These are phyloP conservation scores for Haematococcus sp. DNA, from an alignment of 139 green algal species.

Conservation along the genomic window DNA sequence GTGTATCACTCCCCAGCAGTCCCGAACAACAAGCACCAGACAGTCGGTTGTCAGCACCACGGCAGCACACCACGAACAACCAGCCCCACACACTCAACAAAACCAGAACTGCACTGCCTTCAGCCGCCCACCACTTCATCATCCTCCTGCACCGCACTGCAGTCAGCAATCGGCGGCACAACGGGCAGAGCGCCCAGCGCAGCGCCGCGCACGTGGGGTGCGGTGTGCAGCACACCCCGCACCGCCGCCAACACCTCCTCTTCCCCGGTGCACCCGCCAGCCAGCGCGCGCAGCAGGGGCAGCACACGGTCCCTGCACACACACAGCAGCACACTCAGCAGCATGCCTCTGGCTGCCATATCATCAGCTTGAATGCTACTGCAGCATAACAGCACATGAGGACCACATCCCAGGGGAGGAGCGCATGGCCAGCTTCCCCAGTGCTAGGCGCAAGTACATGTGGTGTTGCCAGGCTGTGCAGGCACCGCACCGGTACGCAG, in stretches of 20 bases:
- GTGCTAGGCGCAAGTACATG: no score
- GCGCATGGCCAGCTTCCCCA: no score
- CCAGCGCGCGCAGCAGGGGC: slow-evolving; percentile 68
- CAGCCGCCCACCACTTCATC: slow-evolving; percentile 5
- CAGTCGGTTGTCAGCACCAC: not conserved
- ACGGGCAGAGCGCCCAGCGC: slow-evolving; percentile 59
- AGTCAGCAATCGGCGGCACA: slow-evolving; percentile 48
- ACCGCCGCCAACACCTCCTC: slow-evolving; percentile 59
- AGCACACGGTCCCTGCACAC: slow-evolving; percentile 64
- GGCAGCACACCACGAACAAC: not conserved
- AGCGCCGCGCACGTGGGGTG: slow-evolving; percentile 52
- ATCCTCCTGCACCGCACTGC: slow-evolving; percentile 17
- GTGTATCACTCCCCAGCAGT: no score
- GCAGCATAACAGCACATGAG: no score
- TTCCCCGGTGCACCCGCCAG: slow-evolving; percentile 37
- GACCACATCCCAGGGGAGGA: no score
- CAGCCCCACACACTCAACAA: not conserved
- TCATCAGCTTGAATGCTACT: no score
- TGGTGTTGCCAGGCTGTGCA: no score
- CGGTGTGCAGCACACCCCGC: slow-evolving; percentile 39
- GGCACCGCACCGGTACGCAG: slow-evolving; percentile 57
- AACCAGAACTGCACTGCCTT: not conserved
- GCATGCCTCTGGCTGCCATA: not conserved
- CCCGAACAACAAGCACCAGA: no score
- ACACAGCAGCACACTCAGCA: not conserved